Base-by-base conservation (phyloP, 768 basidiomycete genomes). In the Russula foetens region DNA sequence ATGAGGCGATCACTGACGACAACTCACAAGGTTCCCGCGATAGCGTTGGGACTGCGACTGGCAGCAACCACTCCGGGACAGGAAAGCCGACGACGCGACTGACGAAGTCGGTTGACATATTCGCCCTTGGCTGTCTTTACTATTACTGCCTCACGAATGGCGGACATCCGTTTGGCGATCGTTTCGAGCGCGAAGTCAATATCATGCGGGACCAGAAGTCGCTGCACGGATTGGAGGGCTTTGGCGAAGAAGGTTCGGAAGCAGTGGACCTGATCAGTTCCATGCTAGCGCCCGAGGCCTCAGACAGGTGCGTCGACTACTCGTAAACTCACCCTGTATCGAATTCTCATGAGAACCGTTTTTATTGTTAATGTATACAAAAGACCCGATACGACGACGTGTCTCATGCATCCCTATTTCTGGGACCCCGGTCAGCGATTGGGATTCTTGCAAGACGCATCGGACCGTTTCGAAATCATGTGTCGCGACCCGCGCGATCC, bases 391-490 rank as follows among this genome's bases (percentile, higher is more conserved):
- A 96, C 95, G 7, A 83, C 82, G 14, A 83, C 83, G n/a, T 90
- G 88, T 72, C 78, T 98, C 21, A 75, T 89, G 23, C 96, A 98
- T 74, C 97, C 97, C 0, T 96, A 90, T 79, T 99, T 98, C 77
- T 99, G 97, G 97, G 86, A 93, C 56, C 76, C 94, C 0, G 86
- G 81, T 8, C 84, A 88, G 58, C 82, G 96, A 44, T 75, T 99
- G 5, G 84, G 82, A 53, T 99, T 99, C 80, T 77, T 99, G n/a
- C 95, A 96, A 72, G 97, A 98, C 64, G 92, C 94, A 0, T 97
- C 94, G 0, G 96, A 98, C 73, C 84, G 95, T 5, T 99, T 98
- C 71, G 97, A 98, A 73, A 94, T 94, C 70, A 96, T 98, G 92
- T 90, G 87, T 66, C 84, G 92, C 31, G 94, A 96, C 50, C 94